Evolutionary conservation across 768 basidiomycete genomes (phyloP).

Genomic region (Leccinum ochraceum): DNA sequence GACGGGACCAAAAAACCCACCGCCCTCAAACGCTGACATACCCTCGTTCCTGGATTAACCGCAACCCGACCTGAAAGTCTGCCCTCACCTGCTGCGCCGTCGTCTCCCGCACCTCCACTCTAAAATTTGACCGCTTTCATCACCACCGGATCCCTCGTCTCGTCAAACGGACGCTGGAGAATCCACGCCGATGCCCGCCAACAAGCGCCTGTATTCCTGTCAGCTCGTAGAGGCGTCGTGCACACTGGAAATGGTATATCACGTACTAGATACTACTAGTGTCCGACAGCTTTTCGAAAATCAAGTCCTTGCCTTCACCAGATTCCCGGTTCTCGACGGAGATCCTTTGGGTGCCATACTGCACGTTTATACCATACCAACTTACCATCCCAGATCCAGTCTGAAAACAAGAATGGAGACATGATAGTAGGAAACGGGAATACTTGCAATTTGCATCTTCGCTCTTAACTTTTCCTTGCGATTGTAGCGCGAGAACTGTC

Average conservation of each 20-base stretch:
- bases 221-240: constrained; percentile 65
- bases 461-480: too few species aligned
- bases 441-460: too few species aligned
- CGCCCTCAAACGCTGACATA: constrained; percentile 61
- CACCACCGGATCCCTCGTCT: constrained; percentile 55
- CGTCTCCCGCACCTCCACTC: constrained; percentile 66
- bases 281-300: constrained; percentile 31
- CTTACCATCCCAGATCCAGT: too few species aligned
- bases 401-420: too few species aligned
- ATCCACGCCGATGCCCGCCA: constrained; percentile 60
- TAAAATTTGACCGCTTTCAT: constrained; percentile 79
- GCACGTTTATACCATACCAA: too few species aligned
- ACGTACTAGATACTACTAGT: constrained; percentile 26
- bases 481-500: too few species aligned
- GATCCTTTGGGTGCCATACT: too few species aligned
- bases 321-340: too few species aligned
- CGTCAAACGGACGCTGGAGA: constrained; percentile 77
- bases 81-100: constrained; percentile 42
- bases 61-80: constrained; percentile 58
- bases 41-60: constrained; percentile 85
- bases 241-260: constrained; percentile 12
- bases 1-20: constrained; percentile 28
- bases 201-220: constrained; percentile 55
- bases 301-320: too few species aligned
- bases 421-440: too few species aligned